Evolutionary conservation across 306 rosid genomes (phyloP), one percentile per base, ranked within the genome.

Genomic region (Potentilla sterilis): DNA sequence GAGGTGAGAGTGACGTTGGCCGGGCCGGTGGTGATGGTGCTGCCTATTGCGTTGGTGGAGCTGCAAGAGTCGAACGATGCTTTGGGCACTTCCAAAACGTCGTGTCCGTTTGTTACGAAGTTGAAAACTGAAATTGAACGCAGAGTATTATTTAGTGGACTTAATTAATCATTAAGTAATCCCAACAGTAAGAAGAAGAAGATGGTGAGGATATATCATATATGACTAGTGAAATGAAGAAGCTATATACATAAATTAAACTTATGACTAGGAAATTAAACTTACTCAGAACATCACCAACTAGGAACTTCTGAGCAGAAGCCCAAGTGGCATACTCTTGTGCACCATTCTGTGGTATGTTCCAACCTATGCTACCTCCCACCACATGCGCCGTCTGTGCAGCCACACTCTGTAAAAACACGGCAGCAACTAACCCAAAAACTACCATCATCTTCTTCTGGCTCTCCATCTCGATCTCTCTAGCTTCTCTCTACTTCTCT

Each of bases 291-390:
- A 21, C 28, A 70, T 89, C 91, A 12, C 88, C 86, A 47, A 75
- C 75, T 0, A 3, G 4, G 24, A 89, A 87, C 10, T 18, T 67
- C 0, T 77, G 72, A 0, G 0, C 9, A 6, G 76, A 13, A 34
- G 87, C 81, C 94, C 89, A 87, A 21, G 42, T 44, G 65, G n/a
- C 4, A 46, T 87, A 87, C 2, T 55, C 47, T 24, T 69, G 15
- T 0, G 75, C 6, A 8, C 63, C 42, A 24, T 4, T 13, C 13
- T 4, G 14, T 5, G 89, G 91, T 41, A 67, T n/a, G 1, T 0
- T 22, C 89, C 91, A 89, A 16, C 86, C 87, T 3, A 11, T 2
- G 35, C 3, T 1, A 1, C 54, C 85, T 80, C 91, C 91, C 35
- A 87, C 91, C 2, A 82, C 71, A 65, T 78, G 81, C 15, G 1